Evolutionary conservation across 2,329 filamentous ascomycete genomes (phyloP).

Genomic region (Botrytis cinerea): DNA sequence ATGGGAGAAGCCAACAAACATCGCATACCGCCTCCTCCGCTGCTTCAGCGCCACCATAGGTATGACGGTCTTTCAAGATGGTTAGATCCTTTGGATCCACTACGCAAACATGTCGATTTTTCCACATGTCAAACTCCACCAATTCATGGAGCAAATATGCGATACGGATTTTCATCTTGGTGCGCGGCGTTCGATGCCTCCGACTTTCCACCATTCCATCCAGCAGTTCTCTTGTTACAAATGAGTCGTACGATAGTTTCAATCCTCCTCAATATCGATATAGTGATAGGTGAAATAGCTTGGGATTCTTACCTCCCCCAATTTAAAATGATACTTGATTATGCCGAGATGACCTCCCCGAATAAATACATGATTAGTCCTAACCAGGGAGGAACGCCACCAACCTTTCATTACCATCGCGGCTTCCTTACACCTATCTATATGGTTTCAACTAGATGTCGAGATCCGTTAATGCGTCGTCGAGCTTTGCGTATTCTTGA

Average conservation of each 20-base stretch:
- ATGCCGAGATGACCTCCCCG: not conserved
- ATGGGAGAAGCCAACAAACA: not conserved
- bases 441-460: conserved; percentile 4
- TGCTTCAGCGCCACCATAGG: not conserved
- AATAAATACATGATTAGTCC: not conserved
- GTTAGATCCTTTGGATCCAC: not conserved
- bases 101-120: not conserved
- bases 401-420: conserved; percentile 7
- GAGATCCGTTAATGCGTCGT: conserved; percentile 8
- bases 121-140: not conserved
- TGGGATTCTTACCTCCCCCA: conserved; percentile 6
- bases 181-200: conserved; percentile 9
- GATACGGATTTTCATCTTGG: not conserved
- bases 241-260: conserved; percentile 1
- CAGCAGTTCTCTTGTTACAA: conserved; percentile 2
- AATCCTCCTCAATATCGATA: not conserved
- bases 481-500: conserved; percentile 3
- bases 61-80: conserved; percentile 1
- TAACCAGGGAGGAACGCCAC: not conserved
- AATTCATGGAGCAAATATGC: not conserved
- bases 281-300: not conserved
- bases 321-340: conserved; percentile 7
- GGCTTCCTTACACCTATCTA: conserved; percentile 13
- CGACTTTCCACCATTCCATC: conserved; percentile 3
- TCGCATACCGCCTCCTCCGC: not conserved